These are phyloP conservation scores for Aspergillus sp. DNA, from an alignment of 2,329 filamentous ascomycete species.

Conservation along the genomic window DNA sequence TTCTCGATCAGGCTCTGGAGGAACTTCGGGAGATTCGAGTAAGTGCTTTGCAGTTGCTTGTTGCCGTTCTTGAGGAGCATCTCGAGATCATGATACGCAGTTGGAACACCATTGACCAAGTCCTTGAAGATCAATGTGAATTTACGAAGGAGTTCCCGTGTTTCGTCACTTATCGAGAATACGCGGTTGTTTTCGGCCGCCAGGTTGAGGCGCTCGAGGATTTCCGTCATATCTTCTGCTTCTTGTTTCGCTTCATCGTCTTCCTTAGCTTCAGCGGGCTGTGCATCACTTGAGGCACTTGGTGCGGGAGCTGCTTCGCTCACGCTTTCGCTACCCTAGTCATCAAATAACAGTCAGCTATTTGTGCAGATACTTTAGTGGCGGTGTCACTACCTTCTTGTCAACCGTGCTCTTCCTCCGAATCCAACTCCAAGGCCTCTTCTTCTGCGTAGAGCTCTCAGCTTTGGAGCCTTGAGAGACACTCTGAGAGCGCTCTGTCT, in stretches of 20 bases:
- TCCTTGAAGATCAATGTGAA: constrained; percentile 94
- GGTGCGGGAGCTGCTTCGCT: constrained; percentile 9
- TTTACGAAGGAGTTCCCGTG: constrained; percentile 73
- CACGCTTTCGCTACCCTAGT: constrained; percentile 9
- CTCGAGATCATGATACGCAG: constrained; percentile 87
- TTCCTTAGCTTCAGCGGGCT: constrained; percentile 9
- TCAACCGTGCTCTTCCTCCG: constrained; percentile 39
- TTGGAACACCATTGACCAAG: constrained; percentile 86
- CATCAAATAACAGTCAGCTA: not conserved
- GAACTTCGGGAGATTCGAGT: constrained; percentile 69
- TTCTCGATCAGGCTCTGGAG: constrained; percentile 84
- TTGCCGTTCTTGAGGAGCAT: constrained; percentile 65
- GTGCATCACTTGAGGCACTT: constrained; percentile 10
- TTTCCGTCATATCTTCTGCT: constrained; percentile 70
- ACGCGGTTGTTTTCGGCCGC: constrained; percentile 81
- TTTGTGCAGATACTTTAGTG: not conserved
- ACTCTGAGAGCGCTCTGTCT: constrained; percentile 8
- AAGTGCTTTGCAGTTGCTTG: constrained; percentile 64
- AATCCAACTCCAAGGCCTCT: constrained; percentile 43
- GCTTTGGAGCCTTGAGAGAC: constrained; percentile 20
- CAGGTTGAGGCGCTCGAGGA: constrained; percentile 83
- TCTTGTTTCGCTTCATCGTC: constrained; percentile 57
- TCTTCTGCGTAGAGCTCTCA: constrained; percentile 30
- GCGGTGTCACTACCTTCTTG: constrained; percentile 31
- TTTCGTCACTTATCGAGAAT: constrained; percentile 81